These are phyloP conservation scores for Saccharomyces hybrid DNA, from an alignment of 1,139 yeast species.

Conservation along the genomic window DNA sequence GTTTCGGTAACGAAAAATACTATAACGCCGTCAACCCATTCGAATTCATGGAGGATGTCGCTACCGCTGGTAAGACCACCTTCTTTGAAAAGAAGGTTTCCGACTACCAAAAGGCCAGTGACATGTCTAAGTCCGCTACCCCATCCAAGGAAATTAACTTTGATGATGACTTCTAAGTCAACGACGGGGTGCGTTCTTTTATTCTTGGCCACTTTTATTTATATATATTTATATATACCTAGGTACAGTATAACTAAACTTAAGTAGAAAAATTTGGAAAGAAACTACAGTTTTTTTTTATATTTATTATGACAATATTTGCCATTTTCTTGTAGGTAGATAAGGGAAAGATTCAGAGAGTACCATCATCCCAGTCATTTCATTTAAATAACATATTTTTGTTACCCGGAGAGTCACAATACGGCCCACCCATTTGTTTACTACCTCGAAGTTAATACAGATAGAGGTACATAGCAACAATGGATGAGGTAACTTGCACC, in stretches of 20 bases:
- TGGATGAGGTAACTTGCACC: too few relatives aligned
- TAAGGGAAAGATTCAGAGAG: background rate
- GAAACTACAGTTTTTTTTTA: background rate
- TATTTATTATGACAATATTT: background rate
- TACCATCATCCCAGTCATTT: too few relatives aligned
- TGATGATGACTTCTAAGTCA: conserved; percentile 43
- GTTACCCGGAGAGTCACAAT: background rate
- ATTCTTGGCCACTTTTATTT: conserved; percentile 1
- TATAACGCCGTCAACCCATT: conserved; percentile 91
- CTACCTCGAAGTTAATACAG: background rate
- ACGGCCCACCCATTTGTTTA: background rate
- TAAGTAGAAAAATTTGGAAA: background rate
- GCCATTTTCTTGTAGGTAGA: background rate
- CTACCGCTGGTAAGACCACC: conserved; percentile 96
- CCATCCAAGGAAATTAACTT: conserved; percentile 42
- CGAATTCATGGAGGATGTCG: conserved; percentile 97
- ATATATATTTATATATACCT: background rate
- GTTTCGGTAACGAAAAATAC: conserved; percentile 84
- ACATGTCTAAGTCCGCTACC: conserved; percentile 57
- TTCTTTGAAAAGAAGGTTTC: conserved; percentile 98
- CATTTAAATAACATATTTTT: too few relatives aligned
- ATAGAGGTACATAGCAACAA: background rate
- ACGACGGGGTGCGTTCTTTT: background rate
- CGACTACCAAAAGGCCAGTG: conserved; percentile 98
- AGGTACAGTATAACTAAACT: background rate